Base-by-base conservation (phyloP, 805 yeast species). In the Metschnikowia peoriensis region DNA sequence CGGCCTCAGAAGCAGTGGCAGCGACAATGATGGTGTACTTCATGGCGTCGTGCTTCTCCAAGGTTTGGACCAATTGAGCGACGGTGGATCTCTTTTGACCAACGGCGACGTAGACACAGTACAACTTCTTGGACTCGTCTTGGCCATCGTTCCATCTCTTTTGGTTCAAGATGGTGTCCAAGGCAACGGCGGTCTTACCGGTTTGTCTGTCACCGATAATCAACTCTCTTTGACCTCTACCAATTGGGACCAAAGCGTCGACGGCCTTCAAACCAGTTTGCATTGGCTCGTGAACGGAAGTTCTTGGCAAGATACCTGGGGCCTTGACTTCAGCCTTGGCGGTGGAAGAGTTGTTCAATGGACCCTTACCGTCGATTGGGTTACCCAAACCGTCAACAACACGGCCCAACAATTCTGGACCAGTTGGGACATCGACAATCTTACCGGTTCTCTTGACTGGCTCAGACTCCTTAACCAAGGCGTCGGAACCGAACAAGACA, bases 51-150 rank as follows among this genome's bases (percentile, higher is more conserved):
- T 91, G 82, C 77, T 91, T 93, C 85, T 94, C 99, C 74, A 94
- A 86, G 72, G 97, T 93, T 86, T 94, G 97, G 64, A 94, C 97
- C 71, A 94, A 89, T 84, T 94, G 99, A 69, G 99, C 99, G 69
- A 94, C 98, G 63, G 99, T 94, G 64, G 99, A 94, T 86, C 99
- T 91, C 88, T 94, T 94, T 85, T 94, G 99, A 80, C 99, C 99
- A 73, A 94, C 96, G 62, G 99, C 99, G 68, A 94, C 99, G 88
- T 94, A 94, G 69, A 94, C 97, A 89, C 99, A 94, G 92, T 93
- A 94, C 72, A 94, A 85, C 82, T 94, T 94, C 88, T 94, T 94
- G 74, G 85, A 77, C 85, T 94, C 99, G 76, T 94, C 98, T 60
- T 79, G 53, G 79, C 96, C 97, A 67, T 82, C 77, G 86, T 94